Evolutionary conservation across 2,329 filamentous ascomycete genomes (phyloP).

Genomic region (Xylaria sp.): DNA sequence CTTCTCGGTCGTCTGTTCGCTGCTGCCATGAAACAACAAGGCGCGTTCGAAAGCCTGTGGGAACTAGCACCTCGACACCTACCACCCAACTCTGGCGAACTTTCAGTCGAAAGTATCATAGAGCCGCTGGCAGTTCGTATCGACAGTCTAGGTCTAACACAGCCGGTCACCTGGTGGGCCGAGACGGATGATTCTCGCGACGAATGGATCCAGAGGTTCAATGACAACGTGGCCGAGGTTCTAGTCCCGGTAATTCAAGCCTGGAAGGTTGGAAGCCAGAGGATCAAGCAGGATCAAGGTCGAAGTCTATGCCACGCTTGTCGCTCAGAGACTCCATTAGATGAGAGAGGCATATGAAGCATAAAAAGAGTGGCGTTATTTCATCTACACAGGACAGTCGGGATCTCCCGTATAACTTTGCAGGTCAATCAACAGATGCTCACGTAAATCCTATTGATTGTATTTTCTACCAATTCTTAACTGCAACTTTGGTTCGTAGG

Average conservation of each 20-base stretch:
- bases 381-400: too few relatives aligned
- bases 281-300: too few relatives aligned
- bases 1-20: background rate
- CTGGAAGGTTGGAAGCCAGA: slow-evolving; percentile 2
- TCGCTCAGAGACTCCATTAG: too few relatives aligned
- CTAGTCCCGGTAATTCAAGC: slow-evolving; percentile 8
- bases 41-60: background rate
- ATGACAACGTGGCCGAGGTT: slow-evolving; percentile 2
- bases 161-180: background rate
- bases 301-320: too few relatives aligned
- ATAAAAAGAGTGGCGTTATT: too few relatives aligned
- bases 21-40: slow-evolving; percentile 9
- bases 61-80: background rate
- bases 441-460: too few relatives aligned
- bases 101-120: slow-evolving; percentile 4
- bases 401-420: too few relatives aligned
- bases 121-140: slow-evolving; percentile 11
- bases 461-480: too few relatives aligned
- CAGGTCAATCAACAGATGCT: too few relatives aligned
- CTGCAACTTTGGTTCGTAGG: too few relatives aligned
- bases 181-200: background rate
- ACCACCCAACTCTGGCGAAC: slow-evolving; percentile 2
- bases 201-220: slow-evolving; percentile 8
- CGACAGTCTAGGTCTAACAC: background rate
- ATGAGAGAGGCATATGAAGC: too few relatives aligned